phyloP scores from a whole-genome alignment of 2,329 filamentous ascomycete genomes.

The Hypoxylon sp. region DNA sequence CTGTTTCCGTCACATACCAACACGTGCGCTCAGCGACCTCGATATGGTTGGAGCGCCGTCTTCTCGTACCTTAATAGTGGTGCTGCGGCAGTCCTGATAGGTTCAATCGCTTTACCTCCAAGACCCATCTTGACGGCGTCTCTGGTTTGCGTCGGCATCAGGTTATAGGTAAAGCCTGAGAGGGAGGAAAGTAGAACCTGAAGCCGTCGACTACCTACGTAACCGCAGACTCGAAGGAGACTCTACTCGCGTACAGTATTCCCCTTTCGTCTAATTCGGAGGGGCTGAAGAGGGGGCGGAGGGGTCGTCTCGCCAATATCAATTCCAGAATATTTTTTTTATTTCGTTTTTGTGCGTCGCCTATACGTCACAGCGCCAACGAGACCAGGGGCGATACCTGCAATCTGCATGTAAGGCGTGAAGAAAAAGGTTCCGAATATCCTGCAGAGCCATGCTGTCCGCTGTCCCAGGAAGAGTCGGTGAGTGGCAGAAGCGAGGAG shows the following conservation, averaged over 20 bases:
- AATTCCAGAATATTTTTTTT: constrained; percentile 40
- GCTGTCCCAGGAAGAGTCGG: constrained; percentile 45
- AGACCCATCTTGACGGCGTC: constrained; percentile 19
- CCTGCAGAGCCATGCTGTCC: constrained; percentile 38
- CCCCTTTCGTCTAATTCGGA: constrained; percentile 24
- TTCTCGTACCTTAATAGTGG: constrained; percentile 32
- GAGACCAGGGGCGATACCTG: constrained; percentile 34
- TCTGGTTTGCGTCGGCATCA: constrained; percentile 23
- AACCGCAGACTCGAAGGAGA: constrained; percentile 13
- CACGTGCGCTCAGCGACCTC: constrained; percentile 35
- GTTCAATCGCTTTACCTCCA: constrained; percentile 15
- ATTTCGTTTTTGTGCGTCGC: constrained; percentile 47
- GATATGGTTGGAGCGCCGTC: constrained; percentile 32
- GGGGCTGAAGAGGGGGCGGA: constrained; percentile 35
- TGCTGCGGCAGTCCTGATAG: constrained; percentile 39
- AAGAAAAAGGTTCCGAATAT: constrained; percentile 45
- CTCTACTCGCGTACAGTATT: constrained; percentile 24
- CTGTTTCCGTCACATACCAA: constrained; percentile 37
- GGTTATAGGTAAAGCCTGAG: constrained; percentile 17
- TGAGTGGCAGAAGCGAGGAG: constrained; percentile 46
- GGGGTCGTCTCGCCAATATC: constrained; percentile 43
- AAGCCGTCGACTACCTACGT: constrained; percentile 26
- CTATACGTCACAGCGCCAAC: constrained; percentile 44
- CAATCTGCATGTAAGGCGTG: constrained; percentile 47
- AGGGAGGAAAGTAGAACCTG: constrained; percentile 1